These are phyloP conservation scores for Pythium guiyangense DNA, from an alignment of 352 stramenopile species.

Conservation along the genomic window DNA sequence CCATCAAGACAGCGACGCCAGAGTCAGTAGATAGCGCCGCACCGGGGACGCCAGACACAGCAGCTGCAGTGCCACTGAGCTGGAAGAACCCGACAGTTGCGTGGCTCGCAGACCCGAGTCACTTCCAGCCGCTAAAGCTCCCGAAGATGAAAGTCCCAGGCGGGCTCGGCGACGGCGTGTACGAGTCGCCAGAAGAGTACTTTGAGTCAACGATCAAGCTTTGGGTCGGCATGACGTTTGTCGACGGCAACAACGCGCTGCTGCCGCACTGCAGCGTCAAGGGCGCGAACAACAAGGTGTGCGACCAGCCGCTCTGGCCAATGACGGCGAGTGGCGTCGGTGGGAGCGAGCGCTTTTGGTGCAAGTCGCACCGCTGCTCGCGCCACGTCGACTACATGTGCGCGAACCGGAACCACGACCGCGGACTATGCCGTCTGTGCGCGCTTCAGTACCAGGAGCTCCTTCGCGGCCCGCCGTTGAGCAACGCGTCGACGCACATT, in stretches of 20 bases:
- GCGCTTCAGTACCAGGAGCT: slow-evolving; percentile 39
- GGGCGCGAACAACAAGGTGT: slow-evolving; percentile 39
- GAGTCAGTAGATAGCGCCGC: neutral
- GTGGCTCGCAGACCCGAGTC: slow-evolving; percentile 63
- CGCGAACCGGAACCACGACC: slow-evolving; percentile 39
- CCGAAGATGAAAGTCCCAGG: slow-evolving; percentile 66
- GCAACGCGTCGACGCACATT: slow-evolving; percentile 72
- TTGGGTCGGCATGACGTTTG: slow-evolving; percentile 87
- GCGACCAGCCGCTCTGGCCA: slow-evolving; percentile 64
- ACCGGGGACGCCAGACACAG: neutral
- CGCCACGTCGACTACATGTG: slow-evolving; percentile 59
- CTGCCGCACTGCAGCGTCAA: slow-evolving; percentile 65
- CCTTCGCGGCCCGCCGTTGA: slow-evolving; percentile 47
- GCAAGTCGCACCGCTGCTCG: slow-evolving; percentile 46
- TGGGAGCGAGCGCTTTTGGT: slow-evolving; percentile 19
- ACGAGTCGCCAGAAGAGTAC: slow-evolving; percentile 73
- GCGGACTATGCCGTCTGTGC: slow-evolving; percentile 63
- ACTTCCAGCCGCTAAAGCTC: slow-evolving; percentile 67
- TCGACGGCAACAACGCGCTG: slow-evolving; percentile 80
- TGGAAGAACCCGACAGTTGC: slow-evolving; percentile 67
- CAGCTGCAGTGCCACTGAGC: slow-evolving; percentile 13
- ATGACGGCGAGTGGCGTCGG: slow-evolving; percentile 22
- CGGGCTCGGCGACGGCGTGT: slow-evolving; percentile 47
- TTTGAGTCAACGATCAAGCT: slow-evolving; percentile 68
- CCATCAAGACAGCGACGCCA: slow-evolving; percentile 27